Conservation (phyloP, 192 early-diverging fungal genomes). For the Coemansia sp. region DNA sequence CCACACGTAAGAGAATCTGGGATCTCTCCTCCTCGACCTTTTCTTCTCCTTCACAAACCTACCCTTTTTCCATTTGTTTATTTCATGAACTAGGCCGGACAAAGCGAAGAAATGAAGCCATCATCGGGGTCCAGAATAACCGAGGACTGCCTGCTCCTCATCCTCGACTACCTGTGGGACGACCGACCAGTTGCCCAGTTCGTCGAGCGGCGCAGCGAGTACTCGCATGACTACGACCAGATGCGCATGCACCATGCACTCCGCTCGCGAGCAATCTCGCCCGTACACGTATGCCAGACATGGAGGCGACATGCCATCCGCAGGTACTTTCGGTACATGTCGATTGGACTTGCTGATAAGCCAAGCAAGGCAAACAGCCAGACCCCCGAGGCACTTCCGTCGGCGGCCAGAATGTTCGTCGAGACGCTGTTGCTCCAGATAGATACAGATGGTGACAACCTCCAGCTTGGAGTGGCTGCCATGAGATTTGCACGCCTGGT, state of each 20-base stretch:
- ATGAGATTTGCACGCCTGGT: neutral
- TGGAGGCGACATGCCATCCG: slow-evolving; percentile 23
- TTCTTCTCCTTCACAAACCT: no score
- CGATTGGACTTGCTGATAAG: slow-evolving; percentile 6
- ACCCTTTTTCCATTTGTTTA: no score
- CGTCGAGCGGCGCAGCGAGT: slow-evolving; percentile 22
- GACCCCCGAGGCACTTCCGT: neutral
- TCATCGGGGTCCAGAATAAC: slow-evolving; percentile 15
- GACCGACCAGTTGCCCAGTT: slow-evolving; percentile 10
- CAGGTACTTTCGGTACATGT: slow-evolving; percentile 26
- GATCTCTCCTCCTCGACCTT: no score
- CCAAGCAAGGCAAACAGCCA: neutral
- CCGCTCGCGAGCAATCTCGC: slow-evolving; percentile 17
- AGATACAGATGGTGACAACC: neutral
- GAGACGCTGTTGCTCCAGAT: slow-evolving; percentile 15
- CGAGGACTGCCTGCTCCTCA: slow-evolving; percentile 27
- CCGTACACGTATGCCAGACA: slow-evolving; percentile 32
- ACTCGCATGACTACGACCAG: slow-evolving; percentile 41
- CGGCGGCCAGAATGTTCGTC: neutral
- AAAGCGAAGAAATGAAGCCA: neutral
- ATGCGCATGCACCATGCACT: slow-evolving; percentile 23
- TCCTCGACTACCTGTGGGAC: slow-evolving; percentile 41
- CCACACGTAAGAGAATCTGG: no score
- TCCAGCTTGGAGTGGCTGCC: neutral
- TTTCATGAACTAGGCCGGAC: no score